Evolutionary conservation across 192 early-diverging fungal species (phyloP), one percentile per base, ranked within the genome.

Genomic region (Podila minutissima): DNA sequence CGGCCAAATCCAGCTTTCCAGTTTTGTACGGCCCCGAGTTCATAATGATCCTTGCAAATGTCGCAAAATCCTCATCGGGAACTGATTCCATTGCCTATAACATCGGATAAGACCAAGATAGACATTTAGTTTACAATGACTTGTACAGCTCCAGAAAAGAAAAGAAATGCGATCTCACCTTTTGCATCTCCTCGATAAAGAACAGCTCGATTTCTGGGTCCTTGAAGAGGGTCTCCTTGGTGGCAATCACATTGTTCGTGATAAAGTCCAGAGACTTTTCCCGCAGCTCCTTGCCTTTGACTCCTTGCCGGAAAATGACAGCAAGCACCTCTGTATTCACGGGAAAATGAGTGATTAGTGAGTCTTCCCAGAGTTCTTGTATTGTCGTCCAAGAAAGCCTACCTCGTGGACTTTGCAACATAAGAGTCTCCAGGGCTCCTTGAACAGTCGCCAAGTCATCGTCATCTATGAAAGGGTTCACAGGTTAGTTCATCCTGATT

Each of bases 21-120:
- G n/a, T 69, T 32, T 68, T 26, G 35, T 81, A 81, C 0, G 71
- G n/a, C 19, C 31, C 63, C 60, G 77, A 72, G 12, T 73, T 66
- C 77, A 73, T 81, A 32, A 81, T 73, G 48, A 81, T 81, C 65
- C 69, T 81, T 31, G 77, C 77, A 32, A 72, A 66, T 37, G 33
- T 65, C 17, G 69, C 77, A 22, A 81, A 53, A 28, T 81, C 77
- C 7, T n/a, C 20, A 49, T 81, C 67, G 5, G 77, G 73, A 31
- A 81, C 77, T 4, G 70, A 73, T 9, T 66, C 58, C 66, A 81
- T 81, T 10, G 77, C 70, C 77, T 81, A 81, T 15, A 19, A 10
- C 2, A 8, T 26, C 20, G 5, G 7, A 24, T 55, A 24, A 2
- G 5, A 55, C 6, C 20, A 4, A 26, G 53, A 20, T 4, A 55